A percentile compares a stretch with the other conserved stretches of the same genome.
These are phyloP conservation scores for Corymbia citriodora DNA, from an alignment of 441 rosid genomes.

Conservation along the genomic window DNA sequence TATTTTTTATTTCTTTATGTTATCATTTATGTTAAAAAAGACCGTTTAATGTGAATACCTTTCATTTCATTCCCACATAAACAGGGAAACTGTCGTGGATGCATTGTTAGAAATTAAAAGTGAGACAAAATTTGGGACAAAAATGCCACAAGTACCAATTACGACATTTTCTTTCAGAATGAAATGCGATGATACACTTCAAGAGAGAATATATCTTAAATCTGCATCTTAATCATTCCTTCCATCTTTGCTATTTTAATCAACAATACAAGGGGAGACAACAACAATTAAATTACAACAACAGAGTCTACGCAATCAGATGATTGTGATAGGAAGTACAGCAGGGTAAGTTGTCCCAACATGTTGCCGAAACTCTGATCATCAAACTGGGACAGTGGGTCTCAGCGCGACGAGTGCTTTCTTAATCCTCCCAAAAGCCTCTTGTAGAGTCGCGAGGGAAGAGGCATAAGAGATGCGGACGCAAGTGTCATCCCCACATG, in stretches of 20 bases:
- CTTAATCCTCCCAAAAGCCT: constrained; percentile 72
- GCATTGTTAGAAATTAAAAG: background rate
- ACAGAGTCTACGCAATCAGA: background rate
- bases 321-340: background rate
- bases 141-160: background rate
- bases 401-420: constrained; percentile 58
- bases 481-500: constrained; percentile 89
- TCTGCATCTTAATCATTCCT: background rate
- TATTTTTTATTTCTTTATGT: background rate
- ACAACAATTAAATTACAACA: background rate
- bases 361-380: background rate
- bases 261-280: background rate
- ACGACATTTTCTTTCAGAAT: background rate
- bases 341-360: background rate
- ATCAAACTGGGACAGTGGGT: constrained; percentile 43
- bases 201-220: background rate
- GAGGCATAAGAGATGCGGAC: constrained; percentile 90
- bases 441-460: constrained; percentile 67
- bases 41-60: background rate
- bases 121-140: background rate
- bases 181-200: background rate
- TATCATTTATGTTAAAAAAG: background rate
- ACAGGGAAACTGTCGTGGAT: background rate
- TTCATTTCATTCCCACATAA: background rate
- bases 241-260: background rate